These are phyloP conservation scores for Trichosanthes cucumerina DNA, from an alignment of 306 rosid species.

Conservation along the genomic window DNA sequence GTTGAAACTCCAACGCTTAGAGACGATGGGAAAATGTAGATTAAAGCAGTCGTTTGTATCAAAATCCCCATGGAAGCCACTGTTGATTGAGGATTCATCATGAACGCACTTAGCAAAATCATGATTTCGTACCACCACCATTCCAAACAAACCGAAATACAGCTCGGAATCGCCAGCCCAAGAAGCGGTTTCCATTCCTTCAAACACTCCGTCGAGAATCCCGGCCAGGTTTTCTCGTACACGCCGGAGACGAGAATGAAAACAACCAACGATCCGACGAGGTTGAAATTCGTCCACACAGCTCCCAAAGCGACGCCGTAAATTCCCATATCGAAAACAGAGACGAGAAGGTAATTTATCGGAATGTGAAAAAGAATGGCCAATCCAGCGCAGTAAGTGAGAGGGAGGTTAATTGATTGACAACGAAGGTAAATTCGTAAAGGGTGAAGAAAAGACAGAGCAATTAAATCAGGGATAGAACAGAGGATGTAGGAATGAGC, in stretches of 20 bases:
- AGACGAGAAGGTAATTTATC: constrained; percentile 61
- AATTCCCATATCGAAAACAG: constrained; percentile 44
- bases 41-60: constrained; percentile 77
- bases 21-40: constrained; percentile 88
- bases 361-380: constrained; percentile 66
- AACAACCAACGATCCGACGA: constrained; percentile 40
- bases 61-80: constrained; percentile 90
- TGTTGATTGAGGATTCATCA: constrained; percentile 70
- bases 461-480: constrained; percentile 74
- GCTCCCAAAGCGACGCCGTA: constrained; percentile 64
- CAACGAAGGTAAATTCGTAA: constrained; percentile 60
- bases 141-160: constrained; percentile 84
- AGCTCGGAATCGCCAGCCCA: constrained; percentile 68
- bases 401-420: constrained; percentile 71
- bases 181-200: constrained; percentile 40
- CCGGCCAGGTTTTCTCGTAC: constrained; percentile 56
- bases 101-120: constrained; percentile 73
- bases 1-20: constrained; percentile 81
- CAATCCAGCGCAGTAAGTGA: constrained; percentile 51
- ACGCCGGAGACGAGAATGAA: constrained; percentile 47
- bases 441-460: constrained; percentile 68
- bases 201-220: constrained; percentile 36
- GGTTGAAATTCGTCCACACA: constrained; percentile 73
- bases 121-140: constrained; percentile 99
- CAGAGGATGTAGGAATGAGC: constrained; percentile 64